Base-by-base conservation (phyloP, 1,139 yeast species). In the Nakaseomyces nivariensis region DNA sequence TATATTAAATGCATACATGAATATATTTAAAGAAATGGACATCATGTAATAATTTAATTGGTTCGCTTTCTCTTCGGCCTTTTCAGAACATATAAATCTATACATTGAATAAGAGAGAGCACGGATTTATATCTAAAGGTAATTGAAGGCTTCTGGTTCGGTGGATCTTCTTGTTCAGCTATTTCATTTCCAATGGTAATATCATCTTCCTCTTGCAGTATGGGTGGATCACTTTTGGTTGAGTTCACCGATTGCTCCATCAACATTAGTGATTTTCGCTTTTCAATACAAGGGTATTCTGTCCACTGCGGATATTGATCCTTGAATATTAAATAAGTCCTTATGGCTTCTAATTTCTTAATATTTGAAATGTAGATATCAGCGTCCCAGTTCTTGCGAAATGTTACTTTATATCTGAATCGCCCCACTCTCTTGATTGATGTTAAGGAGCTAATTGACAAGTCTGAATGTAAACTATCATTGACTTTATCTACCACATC, bases 321-420 rank as follows among this genome's bases (percentile, higher is more conserved):
- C 13, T 41, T 41, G 37, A 56, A 56, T 17, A 58, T 43, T n/a
- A 64, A 48, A 27, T 50, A 56, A 8, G 60, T 54, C 42, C 67
- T 52, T 26, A 64, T 56, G 13, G 56, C 53, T 6, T 54, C 48
- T 17, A 65, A 52, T 33, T 54, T 58, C 37, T 56, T 55, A 7
- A 58, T 54, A 47, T 56, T 60, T 24, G 54, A 58, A 24, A 65
- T 53, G 45, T 58, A 58, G 7, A 65, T 60, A 41, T 64, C 64
- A 6, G 62, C 49, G 40, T 59, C 64, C 69, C 69, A 65, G 37
- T 62, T 57, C 2, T 55, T 49, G 34, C 58, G 55, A 49, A 56
- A 65, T 47, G 52, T 57, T 25, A 64, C 45, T 41, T 56, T 60
- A 48, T 59, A 62, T 40, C 56, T 59, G 36, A 54, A 52, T 43